A percentile compares a stretch with the other conserved stretches of the same genome.
phyloP scores from a whole-genome alignment of 2,329 filamentous ascomycete species.

The Penicillium sp. region DNA sequence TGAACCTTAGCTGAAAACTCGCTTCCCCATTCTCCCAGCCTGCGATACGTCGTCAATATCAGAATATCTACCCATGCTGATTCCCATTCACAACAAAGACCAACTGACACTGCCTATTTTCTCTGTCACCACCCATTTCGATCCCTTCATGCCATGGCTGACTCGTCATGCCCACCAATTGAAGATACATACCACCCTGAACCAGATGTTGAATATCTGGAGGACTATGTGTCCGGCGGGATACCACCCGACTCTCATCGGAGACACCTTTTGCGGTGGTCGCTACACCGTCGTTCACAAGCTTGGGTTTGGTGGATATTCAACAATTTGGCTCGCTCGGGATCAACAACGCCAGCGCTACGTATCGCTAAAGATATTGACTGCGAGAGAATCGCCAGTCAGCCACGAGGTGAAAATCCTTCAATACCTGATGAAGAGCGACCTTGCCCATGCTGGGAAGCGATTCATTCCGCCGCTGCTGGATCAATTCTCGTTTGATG shows the following conservation, averaged over 20 bases:
- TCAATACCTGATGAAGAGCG: not conserved
- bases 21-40: not conserved
- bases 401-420: slow-evolving; percentile 8
- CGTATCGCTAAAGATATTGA: slow-evolving; percentile 23
- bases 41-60: not conserved
- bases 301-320: slow-evolving; percentile 18
- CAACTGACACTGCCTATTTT: not conserved
- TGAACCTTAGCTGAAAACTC: not conserved
- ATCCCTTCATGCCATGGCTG: slow-evolving; percentile 5
- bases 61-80: not conserved
- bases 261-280: slow-evolving; percentile 24
- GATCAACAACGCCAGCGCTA: slow-evolving; percentile 15
- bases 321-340: slow-evolving; percentile 17
- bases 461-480: slow-evolving; percentile 3
- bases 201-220: slow-evolving; percentile 17
- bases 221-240: slow-evolving; percentile 30
- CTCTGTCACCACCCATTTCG: not conserved
- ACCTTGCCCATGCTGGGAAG: slow-evolving; percentile 1
- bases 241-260: slow-evolving; percentile 34
- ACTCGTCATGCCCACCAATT: not conserved
- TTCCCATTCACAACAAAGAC: not conserved
- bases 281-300: slow-evolving; percentile 18
- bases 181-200: slow-evolving; percentile 4
- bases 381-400: slow-evolving; percentile 13
- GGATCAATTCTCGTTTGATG: slow-evolving; percentile 6